phyloP scores from a whole-genome alignment of 176 grass and related monocot species.

The Bolboschoenus planiculmis region DNA sequence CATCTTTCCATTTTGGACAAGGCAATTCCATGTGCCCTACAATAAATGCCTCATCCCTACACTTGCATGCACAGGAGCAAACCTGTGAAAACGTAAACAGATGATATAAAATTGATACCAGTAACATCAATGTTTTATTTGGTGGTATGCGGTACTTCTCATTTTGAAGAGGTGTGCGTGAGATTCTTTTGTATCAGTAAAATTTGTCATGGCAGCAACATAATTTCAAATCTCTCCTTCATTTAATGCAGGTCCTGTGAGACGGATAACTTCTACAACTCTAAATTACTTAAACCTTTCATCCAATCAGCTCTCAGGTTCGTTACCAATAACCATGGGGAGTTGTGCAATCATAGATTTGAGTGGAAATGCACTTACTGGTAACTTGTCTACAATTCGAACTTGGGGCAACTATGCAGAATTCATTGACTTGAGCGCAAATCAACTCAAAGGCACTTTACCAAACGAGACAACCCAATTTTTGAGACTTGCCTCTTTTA shows the following conservation, averaged over 20 bases:
- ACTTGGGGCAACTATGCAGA: constrained; percentile 89
- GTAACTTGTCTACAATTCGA: constrained; percentile 60
- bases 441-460: constrained; percentile 65
- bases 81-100: background rate
- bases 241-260: constrained; percentile 60
- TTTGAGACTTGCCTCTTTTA: constrained; percentile 67
- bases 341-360: constrained; percentile 78
- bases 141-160: background rate
- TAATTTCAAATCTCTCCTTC: background rate
- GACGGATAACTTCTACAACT: constrained; percentile 57
- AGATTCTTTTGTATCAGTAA: background rate
- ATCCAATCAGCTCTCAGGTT: constrained; percentile 58
- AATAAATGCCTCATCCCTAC: background rate
- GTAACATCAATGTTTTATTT: background rate
- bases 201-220: background rate
- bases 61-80: background rate
- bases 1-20: constrained; percentile 18
- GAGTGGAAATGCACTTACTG: constrained; percentile 67
- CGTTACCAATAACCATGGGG: constrained; percentile 72
- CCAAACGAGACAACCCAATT: constrained; percentile 85
- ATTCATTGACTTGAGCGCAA: constrained; percentile 68
- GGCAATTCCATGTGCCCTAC: background rate
- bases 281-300: constrained; percentile 81
- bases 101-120: background rate
- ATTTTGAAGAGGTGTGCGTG: background rate